phyloP scores from a whole-genome alignment of 805 yeast species.

The Wickerhamiella kazuoi region DNA sequence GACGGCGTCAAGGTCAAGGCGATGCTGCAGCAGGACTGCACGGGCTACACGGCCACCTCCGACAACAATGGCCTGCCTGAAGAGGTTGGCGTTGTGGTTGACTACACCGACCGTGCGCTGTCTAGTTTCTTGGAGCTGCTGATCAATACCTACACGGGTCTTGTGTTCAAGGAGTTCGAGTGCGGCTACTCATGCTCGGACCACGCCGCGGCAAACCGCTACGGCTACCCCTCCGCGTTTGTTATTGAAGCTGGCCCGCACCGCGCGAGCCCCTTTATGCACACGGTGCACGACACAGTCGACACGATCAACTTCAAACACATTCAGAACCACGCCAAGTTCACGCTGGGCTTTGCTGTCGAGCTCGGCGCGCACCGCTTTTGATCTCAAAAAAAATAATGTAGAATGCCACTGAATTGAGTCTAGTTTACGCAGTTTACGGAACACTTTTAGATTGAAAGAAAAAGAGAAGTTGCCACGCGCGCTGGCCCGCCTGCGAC shows the following conservation, averaged over 20 bases:
- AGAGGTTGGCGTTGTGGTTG: slow-evolving; percentile 65
- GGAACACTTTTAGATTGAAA: too few species aligned
- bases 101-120: slow-evolving; percentile 39
- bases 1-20: slow-evolving; percentile 43
- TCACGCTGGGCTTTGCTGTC: slow-evolving; percentile 52
- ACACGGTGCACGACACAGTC: slow-evolving; percentile 60
- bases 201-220: slow-evolving; percentile 68
- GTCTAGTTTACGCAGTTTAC: too few species aligned
- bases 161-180: slow-evolving; percentile 52
- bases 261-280: slow-evolving; percentile 51
- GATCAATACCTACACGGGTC: slow-evolving; percentile 42
- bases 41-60: slow-evolving; percentile 50
- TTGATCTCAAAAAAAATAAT: too few species aligned
- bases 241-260: slow-evolving; percentile 62
- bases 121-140: slow-evolving; percentile 45
- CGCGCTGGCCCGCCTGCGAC: too few species aligned
- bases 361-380: slow-evolving; percentile 34
- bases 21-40: slow-evolving; percentile 91
- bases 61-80: slow-evolving; percentile 35
- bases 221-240: slow-evolving; percentile 73
- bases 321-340: slow-evolving; percentile 60
- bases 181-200: slow-evolving; percentile 94
- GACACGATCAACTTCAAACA: slow-evolving; percentile 66
- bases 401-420: too few species aligned
- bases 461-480: too few species aligned